Evolutionary conservation across 2,329 filamentous ascomycete species (phyloP).

Genomic region (Pseudogymnoascus sp.): DNA sequence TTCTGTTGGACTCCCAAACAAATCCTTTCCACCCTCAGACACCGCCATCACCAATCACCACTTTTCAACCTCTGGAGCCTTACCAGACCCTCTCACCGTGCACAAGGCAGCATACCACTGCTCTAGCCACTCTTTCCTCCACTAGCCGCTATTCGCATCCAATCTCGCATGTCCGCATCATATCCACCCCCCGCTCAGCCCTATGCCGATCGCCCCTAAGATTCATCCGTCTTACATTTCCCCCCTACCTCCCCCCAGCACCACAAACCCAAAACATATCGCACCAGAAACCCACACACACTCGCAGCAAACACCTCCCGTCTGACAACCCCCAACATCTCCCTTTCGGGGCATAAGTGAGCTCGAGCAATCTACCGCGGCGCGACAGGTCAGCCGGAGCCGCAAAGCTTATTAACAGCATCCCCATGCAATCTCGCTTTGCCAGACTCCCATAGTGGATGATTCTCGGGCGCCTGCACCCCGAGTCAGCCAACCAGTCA

Average conservation of each 20-base stretch:
- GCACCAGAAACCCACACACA: neutral
- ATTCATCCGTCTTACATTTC: constrained; percentile 4
- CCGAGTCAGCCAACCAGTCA: neutral
- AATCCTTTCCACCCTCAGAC: neutral
- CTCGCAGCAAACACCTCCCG: neutral
- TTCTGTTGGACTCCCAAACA: constrained; percentile 1
- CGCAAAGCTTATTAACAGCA: too few relatives aligned
- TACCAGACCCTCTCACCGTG: neutral
- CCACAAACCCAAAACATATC: neutral
- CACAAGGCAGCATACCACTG: neutral
- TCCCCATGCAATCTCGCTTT: constrained; percentile 6
- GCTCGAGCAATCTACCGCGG: neutral
- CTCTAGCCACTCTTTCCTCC: neutral
- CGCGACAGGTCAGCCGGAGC: neutral
- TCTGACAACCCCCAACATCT: neutral
- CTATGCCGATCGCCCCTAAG: neutral
- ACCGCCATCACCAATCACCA: too few relatives aligned
- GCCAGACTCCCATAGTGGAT: neutral
- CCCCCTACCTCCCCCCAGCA: neutral
- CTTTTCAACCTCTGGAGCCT: neutral
- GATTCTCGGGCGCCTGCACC: neutral
- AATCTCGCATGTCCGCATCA: neutral
- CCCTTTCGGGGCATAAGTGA: neutral
- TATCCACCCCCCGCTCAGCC: neutral
- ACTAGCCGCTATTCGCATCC: neutral